Conservation (phyloP, 805 yeast species). For the Blastobotrys americana region DNA sequence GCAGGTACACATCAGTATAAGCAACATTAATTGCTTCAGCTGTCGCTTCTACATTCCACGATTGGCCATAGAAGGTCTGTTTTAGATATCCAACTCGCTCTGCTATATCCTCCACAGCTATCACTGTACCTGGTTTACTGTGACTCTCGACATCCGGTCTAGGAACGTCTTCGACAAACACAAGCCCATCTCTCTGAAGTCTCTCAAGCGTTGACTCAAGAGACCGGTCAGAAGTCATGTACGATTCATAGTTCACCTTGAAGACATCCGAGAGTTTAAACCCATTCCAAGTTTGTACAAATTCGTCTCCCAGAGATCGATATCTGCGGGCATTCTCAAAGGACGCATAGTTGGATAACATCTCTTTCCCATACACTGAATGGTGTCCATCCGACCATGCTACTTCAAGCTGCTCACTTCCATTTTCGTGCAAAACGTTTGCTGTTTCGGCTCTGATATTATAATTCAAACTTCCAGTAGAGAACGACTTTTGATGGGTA, state of each 20-base stretch:
- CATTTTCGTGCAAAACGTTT: conserved; percentile 23
- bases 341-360: conserved; percentile 41
- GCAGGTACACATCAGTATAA: conserved; percentile 54
- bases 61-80: conserved; percentile 62
- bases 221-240: conserved; percentile 30
- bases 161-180: conserved; percentile 50
- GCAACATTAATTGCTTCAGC: conserved; percentile 62
- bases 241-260: conserved; percentile 36
- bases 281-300: conserved; percentile 22
- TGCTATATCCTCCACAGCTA: conserved; percentile 40
- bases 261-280: conserved; percentile 20
- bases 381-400: conserved; percentile 43
- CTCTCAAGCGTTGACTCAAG: conserved; percentile 38
- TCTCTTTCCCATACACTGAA: conserved; percentile 38
- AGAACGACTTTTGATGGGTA: conserved; percentile 56
- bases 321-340: conserved; percentile 31
- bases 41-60: conserved; percentile 55
- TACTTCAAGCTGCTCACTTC: conserved; percentile 36
- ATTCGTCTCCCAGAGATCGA: conserved; percentile 30
- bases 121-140: conserved; percentile 22
- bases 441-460: conserved; percentile 31
- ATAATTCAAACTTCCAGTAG: conserved; percentile 41
- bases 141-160: conserved; percentile 26
- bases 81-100: conserved; percentile 59
- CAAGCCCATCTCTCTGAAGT: conserved; percentile 50